These are phyloP conservation scores for Aspergillus luchuensis DNA, from an alignment of 2,329 filamentous ascomycete species.

Conservation along the genomic window DNA sequence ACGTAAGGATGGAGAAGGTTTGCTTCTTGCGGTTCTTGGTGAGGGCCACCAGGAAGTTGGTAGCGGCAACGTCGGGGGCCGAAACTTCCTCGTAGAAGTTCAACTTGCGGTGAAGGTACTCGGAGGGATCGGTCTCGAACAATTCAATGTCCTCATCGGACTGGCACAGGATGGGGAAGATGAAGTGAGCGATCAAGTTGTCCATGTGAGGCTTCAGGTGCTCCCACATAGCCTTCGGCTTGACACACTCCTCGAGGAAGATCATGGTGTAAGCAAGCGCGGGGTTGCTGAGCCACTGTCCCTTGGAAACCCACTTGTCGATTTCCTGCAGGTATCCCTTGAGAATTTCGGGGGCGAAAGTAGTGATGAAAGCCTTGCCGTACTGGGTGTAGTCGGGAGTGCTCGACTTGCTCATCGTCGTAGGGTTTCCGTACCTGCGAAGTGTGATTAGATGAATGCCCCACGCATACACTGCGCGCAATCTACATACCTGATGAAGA, in stretches of 20 bases:
- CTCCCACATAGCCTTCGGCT: conserved; percentile 95
- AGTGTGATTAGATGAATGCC: conserved; percentile 12
- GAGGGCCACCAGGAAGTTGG: conserved; percentile 91
- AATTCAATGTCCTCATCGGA: conserved; percentile 89
- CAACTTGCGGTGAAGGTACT: conserved; percentile 94
- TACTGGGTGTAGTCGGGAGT: conserved; percentile 76
- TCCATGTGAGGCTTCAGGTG: conserved; percentile 91
- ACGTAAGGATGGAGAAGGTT: conserved; percentile 90
- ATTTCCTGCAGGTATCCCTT: conserved; percentile 93
- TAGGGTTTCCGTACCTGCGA: conserved; percentile 82
- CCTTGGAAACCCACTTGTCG: conserved; percentile 96
- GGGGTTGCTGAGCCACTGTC: conserved; percentile 90
- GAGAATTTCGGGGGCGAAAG: conserved; percentile 92
- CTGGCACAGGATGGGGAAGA: conserved; percentile 94
- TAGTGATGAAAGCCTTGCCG: conserved; percentile 85
- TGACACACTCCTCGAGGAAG: conserved; percentile 95
- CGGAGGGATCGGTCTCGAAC: conserved; percentile 90
- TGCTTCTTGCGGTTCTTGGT: conserved; percentile 95
- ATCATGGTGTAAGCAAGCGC: conserved; percentile 91
- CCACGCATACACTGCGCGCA: not conserved
- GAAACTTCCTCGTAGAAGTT: conserved; percentile 98
- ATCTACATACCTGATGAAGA: conserved; percentile 77
- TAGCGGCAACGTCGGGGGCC: conserved; percentile 90
- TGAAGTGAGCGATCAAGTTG: conserved; percentile 87
- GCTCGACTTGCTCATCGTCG: conserved; percentile 71